Base-by-base conservation (phyloP, 306 rosid genomes). In the Acacia confusa region DNA sequence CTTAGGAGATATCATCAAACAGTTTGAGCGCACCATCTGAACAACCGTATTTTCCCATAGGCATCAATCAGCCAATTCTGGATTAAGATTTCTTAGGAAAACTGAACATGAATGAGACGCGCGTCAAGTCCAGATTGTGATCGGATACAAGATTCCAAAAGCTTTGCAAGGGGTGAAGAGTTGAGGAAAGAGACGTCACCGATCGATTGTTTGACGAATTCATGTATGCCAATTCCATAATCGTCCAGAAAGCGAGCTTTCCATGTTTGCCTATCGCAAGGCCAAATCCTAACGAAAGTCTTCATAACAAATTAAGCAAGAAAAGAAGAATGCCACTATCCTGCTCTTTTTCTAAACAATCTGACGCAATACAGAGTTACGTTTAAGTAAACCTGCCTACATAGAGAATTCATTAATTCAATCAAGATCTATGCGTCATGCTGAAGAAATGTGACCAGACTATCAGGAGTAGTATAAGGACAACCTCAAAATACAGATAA, bases 41-140 rank as follows among this genome's bases (percentile, higher is more conserved):
- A 72, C 53, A 68, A 3, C 86, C 65, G 45, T 87, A 85, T 83
- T 87, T 87, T 89, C 0, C 84, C 89, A 40, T 87, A 89, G 16
- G 53, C 86, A 60, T 86, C 87, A 50, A 89, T 34, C 30, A 89
- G 86, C 75, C 84, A 84, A 74, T 89, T 89, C 72, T 82, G 88
- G 79, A 85, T 86, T 27, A 84, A 84, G 22, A 85, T 47, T 73
- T 87, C 86, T 8, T 85, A 86, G 41, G 68, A 58, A 83, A 89
- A 89, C 64, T 75, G 72, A 64, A 83, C 90, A 65, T 89, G 90
- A 53, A 87, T 45, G 5, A 78, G 77, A 65, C 86, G 75, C 2
- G 78, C 81, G 28, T 82, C 82, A n/a, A 20, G 30, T 10, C 70
- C 84, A 0, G 80, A 85, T 79, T 76, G 86, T 7, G 83, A 84